These are phyloP conservation scores for Malus sieversii DNA, from an alignment of 306 rosid species.

Conservation along the genomic window DNA sequence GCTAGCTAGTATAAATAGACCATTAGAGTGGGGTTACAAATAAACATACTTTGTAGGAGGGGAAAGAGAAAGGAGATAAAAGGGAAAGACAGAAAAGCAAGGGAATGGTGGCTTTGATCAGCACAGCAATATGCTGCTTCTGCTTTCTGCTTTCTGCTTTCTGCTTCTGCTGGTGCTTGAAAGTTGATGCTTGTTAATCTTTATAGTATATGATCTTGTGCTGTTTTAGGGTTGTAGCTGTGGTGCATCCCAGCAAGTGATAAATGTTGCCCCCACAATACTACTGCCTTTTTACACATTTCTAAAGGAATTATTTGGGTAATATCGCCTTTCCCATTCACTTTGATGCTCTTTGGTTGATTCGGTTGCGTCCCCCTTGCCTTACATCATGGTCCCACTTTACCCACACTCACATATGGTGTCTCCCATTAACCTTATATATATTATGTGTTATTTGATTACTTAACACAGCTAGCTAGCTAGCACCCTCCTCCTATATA, in stretches of 20 bases:
- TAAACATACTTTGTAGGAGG: neutral
- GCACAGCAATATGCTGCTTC: neutral
- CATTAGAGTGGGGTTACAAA: neutral
- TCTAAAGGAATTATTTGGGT: slow-evolving; percentile 43
- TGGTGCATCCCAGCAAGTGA: neutral
- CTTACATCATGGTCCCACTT: slow-evolving; percentile 39
- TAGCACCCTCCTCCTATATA: neutral
- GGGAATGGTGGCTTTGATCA: neutral
- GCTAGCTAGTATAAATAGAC: neutral
- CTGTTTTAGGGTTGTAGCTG: neutral
- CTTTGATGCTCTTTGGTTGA: neutral
- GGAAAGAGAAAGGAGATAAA: neutral
- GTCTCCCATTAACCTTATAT: neutral
- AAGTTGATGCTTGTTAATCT: neutral
- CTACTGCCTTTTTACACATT: slow-evolving; percentile 1
- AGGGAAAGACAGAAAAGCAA: neutral
- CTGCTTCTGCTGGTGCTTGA: neutral
- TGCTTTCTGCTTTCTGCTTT: neutral
- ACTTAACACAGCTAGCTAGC: neutral
- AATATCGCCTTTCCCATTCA: neutral
- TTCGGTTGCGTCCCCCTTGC: slow-evolving; percentile 9
- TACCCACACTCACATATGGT: neutral
- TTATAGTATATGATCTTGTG: neutral
- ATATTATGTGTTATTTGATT: neutral
- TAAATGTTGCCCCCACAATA: neutral